These are phyloP conservation scores for Tetrapisispora fleetii DNA, from an alignment of 805 yeast genomes.

Conservation along the genomic window DNA sequence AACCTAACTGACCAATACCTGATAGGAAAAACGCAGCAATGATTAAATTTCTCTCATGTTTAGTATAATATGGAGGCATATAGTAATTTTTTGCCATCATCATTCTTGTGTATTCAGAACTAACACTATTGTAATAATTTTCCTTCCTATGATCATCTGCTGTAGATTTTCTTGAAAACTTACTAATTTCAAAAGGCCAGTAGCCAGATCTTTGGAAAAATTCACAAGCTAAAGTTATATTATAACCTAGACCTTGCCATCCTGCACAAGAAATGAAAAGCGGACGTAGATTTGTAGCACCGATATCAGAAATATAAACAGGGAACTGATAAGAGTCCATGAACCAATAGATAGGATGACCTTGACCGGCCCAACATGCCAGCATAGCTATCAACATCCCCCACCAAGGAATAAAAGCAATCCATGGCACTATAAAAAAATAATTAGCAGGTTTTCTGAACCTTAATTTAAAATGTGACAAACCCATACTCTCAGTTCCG, in stretches of 20 bases:
- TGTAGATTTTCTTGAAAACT: slow-evolving; percentile 23
- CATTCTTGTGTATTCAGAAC: slow-evolving; percentile 13
- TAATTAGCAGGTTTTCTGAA: slow-evolving; percentile 31
- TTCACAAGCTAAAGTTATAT: slow-evolving; percentile 54
- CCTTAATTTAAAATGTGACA: slow-evolving; percentile 1
- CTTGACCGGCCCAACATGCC: slow-evolving; percentile 68
- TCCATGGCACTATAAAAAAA: slow-evolving; percentile 50
- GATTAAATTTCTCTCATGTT: slow-evolving; percentile 32
- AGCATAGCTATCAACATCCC: slow-evolving; percentile 80
- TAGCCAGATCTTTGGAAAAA: slow-evolving; percentile 46
- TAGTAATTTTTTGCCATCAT: slow-evolving; percentile 12
- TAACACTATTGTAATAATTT: slow-evolving; percentile 3
- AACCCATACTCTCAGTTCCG: background rate
- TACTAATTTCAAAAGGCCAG: slow-evolving; percentile 25
- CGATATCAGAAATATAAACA: slow-evolving; percentile 74
- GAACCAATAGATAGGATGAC: slow-evolving; percentile 58
- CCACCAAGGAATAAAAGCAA: slow-evolving; percentile 70
- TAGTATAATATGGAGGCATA: slow-evolving; percentile 34
- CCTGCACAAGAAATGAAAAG: slow-evolving; percentile 71
- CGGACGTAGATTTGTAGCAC: slow-evolving; percentile 79
- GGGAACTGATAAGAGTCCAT: slow-evolving; percentile 38
- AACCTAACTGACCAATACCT: slow-evolving; percentile 57
- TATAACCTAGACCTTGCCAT: slow-evolving; percentile 65
- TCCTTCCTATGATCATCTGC: slow-evolving; percentile 30
- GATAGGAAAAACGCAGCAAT: slow-evolving; percentile 37